phyloP scores from a whole-genome alignment of 2,329 filamentous ascomycete genomes.

The Colletotrichum acutatum region DNA sequence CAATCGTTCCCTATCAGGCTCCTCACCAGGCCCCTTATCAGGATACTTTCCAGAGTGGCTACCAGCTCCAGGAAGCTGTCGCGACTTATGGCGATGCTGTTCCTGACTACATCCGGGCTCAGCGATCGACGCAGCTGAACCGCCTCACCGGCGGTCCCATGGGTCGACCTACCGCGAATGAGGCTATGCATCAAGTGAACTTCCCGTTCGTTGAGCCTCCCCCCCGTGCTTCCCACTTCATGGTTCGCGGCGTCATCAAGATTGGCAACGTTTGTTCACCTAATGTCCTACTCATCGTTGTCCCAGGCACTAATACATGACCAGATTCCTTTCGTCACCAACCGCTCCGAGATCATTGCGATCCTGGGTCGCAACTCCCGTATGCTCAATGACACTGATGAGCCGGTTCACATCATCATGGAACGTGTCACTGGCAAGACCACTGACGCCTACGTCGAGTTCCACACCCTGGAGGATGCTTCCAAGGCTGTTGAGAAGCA shows the following conservation, averaged over 20 bases:
- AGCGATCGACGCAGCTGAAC: constrained; percentile 52
- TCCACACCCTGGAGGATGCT: constrained; percentile 63
- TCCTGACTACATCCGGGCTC: constrained; percentile 37
- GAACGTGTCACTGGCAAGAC: constrained; percentile 72
- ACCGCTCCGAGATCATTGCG: constrained; percentile 65
- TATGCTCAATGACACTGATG: constrained; percentile 63
- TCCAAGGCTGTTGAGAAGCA: constrained; percentile 62
- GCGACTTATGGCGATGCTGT: neutral
- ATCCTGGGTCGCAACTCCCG: constrained; percentile 69
- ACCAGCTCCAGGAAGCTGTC: neutral
- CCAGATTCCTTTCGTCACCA: constrained; percentile 67
- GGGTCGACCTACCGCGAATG: constrained; percentile 47
- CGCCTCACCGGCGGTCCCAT: constrained; percentile 46
- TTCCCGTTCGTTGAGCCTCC: constrained; percentile 60
- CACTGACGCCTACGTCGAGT: constrained; percentile 70
- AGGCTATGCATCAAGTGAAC: constrained; percentile 50
- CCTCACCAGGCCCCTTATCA: constrained; percentile 5
- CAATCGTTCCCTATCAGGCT: constrained; percentile 21
- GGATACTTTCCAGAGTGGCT: neutral
- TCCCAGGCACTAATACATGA: constrained; percentile 3
- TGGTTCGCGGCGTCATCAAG: constrained; percentile 56
- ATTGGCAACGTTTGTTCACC: constrained; percentile 58
- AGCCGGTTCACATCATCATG: constrained; percentile 73
- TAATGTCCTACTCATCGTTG: neutral
- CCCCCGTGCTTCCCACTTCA: constrained; percentile 36